Base-by-base conservation (phyloP, 1,284 basidiomycete genomes). In the Leccinum pachyderme region DNA sequence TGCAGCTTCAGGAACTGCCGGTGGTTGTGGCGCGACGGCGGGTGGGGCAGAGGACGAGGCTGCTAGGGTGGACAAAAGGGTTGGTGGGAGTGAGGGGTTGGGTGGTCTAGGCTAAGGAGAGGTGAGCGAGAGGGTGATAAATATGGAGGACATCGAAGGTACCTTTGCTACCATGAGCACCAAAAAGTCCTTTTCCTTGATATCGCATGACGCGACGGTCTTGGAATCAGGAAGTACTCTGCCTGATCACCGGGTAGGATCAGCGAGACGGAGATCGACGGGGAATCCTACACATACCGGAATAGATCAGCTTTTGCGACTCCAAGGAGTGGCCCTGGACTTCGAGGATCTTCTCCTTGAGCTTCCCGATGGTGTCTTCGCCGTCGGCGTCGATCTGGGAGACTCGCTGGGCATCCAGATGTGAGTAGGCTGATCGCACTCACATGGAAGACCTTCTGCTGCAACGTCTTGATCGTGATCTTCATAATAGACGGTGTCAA, bases 161-260 rank as follows among this genome's bases (percentile, higher is more conserved):
- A 95, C 94, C 85, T 98, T 99, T 53, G 93, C 87, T 46, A 98
- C 92, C 96, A 99, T 99, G 47, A 99, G 84, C 18, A 99, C 97
- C 57, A 99, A 79, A 77, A 99, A 99, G 72, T 98, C 96, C 78
- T 98, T 99, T 76, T 99, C 96, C 77, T 98, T 96, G 79, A 99
- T 92, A 58, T 90, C 87, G 69, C 90, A 92, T 55, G 89, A 89
- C 61, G 85, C 91, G 39, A 99, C 82, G 1, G 89, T 90, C 79
- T 95, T 95, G 57, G 87, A 84, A 73, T 99, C 95, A 18, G 84
- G 74, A 39, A 99, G 81, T 49, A 99, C 91, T 79, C 98, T 97
- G 58, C 96, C 96, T 95, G 67, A 27, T 52, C 43, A 31, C 25
- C 13, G 44, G 39, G 52, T 44, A 51, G 32, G 43, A 56, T 55